Evolutionary conservation across 2,329 filamentous ascomycete species (phyloP).

Genomic region (Aschersonia sp.): DNA sequence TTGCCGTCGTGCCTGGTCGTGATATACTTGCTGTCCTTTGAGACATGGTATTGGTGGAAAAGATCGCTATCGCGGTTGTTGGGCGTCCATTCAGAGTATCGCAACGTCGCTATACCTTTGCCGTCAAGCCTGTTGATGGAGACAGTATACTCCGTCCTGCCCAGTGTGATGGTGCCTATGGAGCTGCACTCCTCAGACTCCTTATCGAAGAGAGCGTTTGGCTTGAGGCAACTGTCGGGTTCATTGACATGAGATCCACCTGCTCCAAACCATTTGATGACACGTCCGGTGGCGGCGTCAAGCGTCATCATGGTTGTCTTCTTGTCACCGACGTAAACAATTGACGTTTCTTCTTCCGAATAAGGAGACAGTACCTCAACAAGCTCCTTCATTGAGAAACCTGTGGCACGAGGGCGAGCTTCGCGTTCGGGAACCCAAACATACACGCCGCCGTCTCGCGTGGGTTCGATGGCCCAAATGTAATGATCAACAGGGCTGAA

Average conservation of each 20-base stretch:
- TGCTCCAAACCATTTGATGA: conserved; percentile 74
- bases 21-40: conserved; percentile 79
- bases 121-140: conserved; percentile 65
- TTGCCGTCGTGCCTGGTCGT: conserved; percentile 76
- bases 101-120: conserved; percentile 71
- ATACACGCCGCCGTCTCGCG: conserved; percentile 72
- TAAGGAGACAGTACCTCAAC: conserved; percentile 75
- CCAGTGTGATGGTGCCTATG: conserved; percentile 66
- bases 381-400: conserved; percentile 68
- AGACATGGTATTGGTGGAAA: conserved; percentile 62
- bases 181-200: conserved; percentile 64
- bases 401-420: conserved; percentile 47
- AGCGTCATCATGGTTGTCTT: conserved; percentile 80
- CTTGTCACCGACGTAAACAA: conserved; percentile 86
- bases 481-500: conserved; percentile 65
- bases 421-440: conserved; percentile 57
- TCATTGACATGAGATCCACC: conserved; percentile 52
- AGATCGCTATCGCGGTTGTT: conserved; percentile 87
- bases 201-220: conserved; percentile 50
- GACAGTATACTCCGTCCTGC: conserved; percentile 80
- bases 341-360: conserved; percentile 49
- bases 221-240: conserved; percentile 59
- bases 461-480: conserved; percentile 91
- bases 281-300: conserved; percentile 69
- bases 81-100: conserved; percentile 86